A percentile compares a stretch with the other conserved stretches of the same genome.
Evolutionary conservation across 768 basidiomycete species (phyloP).

Genomic region (Leccinum imitatum): DNA sequence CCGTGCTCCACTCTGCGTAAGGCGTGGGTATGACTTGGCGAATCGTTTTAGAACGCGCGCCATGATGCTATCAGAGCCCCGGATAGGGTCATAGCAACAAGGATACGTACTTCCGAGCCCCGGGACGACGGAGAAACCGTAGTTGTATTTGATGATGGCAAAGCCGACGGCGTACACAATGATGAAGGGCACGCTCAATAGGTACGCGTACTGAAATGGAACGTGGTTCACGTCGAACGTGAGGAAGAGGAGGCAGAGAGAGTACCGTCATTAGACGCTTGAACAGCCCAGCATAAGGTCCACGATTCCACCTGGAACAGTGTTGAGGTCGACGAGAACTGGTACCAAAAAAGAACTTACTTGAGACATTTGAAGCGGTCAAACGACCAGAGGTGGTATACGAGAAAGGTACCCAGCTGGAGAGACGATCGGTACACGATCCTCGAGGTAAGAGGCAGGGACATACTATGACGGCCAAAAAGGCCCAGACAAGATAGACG

Average conservation of each 20-base stretch:
- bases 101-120: constrained; percentile 39
- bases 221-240: not conserved
- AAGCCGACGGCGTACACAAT: constrained; percentile 61
- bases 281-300: constrained; percentile 68
- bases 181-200: constrained; percentile 61
- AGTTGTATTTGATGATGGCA: constrained; percentile 67
- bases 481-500: constrained; percentile 61
- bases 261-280: constrained; percentile 84
- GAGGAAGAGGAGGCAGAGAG: not conserved
- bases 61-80: not conserved
- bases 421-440: not conserved
- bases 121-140: constrained; percentile 56
- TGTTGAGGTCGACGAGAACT: not conserved
- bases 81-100: not conserved
- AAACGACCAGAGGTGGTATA: constrained; percentile 79
- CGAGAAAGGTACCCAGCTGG: constrained; percentile 41
- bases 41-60: not conserved
- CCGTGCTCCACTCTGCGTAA: constrained; percentile 51
- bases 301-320: constrained; percentile 61
- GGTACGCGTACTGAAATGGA: constrained; percentile 36
- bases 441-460: constrained; percentile 9
- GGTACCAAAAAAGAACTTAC: constrained; percentile 35
- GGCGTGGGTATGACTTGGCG: constrained; percentile 60
- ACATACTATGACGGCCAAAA: constrained; percentile 33
- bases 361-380: constrained; percentile 74